Base-by-base conservation (phyloP, 306 rosid genomes). In the Hylodesmum podocarpum region DNA sequence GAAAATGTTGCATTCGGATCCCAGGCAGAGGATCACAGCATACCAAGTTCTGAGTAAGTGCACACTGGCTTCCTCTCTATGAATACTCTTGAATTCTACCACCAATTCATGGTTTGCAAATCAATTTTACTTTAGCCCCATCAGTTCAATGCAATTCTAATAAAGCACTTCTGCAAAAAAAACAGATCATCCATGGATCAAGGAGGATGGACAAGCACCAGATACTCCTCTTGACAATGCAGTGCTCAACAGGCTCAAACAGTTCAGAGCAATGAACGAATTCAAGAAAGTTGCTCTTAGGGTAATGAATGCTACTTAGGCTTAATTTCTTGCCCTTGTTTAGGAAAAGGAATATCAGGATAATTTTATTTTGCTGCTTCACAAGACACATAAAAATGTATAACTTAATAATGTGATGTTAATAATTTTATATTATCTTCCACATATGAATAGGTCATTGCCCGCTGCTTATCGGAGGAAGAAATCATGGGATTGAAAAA, bases 121-220 rank as follows among this genome's bases (percentile, higher is more conserved):
- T 24, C 31, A 58, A 10, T 40, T 69, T 58, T 18, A 29, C 44
- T 50, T 66, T n/a, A 55, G 19, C 27, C 25, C 44, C 33, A 46
- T 68, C 19, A 27, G 44, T 70, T n/a, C 19, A 72, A 19, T 46
- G 34, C 44, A 61, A 63, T 78, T 28, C 65, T 78, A 62, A 78
- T 39, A 29, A 70, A 40, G 24, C 66, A 66, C 37, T 80, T 66
- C 4, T 37, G 57, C 4, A 3, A 6, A 73, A 6, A 73, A 76
- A 82, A 46, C 66, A 93, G 97, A 84, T 80, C 97, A 93, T 79
- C 94, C 94, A 14, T 95, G 99, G 99, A 95, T 95, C 79, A 95
- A 95, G 89, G 97, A 92, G 80, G 99, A 90, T 29, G 99, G 98
- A 54, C 97, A 95, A 80, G 99, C 99, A 47, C 99, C 99, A 5